A percentile compares a stretch with the other conserved stretches of the same genome.
Conservation (phyloP, 2,329 filamentous ascomycete species). For the Penicillium polonicum region DNA sequence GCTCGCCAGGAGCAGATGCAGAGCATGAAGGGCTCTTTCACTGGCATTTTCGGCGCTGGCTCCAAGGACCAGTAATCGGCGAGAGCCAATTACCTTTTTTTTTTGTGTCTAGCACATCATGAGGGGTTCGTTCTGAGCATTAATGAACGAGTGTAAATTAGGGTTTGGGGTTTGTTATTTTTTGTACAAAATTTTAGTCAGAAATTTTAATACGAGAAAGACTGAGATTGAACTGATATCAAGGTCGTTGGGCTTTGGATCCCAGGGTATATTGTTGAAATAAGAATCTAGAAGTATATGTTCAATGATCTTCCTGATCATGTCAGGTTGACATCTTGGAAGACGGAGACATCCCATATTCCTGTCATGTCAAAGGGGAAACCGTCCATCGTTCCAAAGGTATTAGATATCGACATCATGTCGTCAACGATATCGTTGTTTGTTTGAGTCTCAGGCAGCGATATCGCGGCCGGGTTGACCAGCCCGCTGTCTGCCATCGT, state of each 20-base stretch:
- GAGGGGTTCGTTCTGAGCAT: constrained; percentile 31
- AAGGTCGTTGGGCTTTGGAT: constrained; percentile 8
- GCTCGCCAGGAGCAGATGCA: constrained; percentile 86
- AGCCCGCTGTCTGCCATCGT: constrained; percentile 29
- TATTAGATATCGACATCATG: constrained; percentile 49
- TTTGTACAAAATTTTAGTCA: constrained; percentile 29
- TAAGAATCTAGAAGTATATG: constrained; percentile 9
- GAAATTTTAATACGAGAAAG: constrained; percentile 25
- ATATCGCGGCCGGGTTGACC: constrained; percentile 41
- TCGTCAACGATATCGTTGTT: constrained; percentile 49
- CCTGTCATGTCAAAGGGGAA: constrained; percentile 49
- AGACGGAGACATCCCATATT: constrained; percentile 47
- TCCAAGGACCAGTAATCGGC: constrained; percentile 27
- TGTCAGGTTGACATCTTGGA: constrained; percentile 40
- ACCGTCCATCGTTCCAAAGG: constrained; percentile 47
- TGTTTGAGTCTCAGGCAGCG: constrained; percentile 44
- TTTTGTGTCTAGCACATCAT: constrained; percentile 26
- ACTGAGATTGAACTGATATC: constrained; percentile 21
- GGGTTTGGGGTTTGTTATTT: constrained; percentile 28
- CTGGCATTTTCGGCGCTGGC: constrained; percentile 52
- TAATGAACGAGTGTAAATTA: constrained; percentile 38
- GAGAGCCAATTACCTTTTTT: constrained; percentile 13
- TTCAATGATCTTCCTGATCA: constrained; percentile 8
- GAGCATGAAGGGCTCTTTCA: constrained; percentile 80
- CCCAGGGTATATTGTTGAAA: constrained; percentile 23